Evolutionary conservation across 148 eudicot genomes (phyloP), one percentile per base, ranked within the genome.

Genomic region (Selenicereus undatus): DNA sequence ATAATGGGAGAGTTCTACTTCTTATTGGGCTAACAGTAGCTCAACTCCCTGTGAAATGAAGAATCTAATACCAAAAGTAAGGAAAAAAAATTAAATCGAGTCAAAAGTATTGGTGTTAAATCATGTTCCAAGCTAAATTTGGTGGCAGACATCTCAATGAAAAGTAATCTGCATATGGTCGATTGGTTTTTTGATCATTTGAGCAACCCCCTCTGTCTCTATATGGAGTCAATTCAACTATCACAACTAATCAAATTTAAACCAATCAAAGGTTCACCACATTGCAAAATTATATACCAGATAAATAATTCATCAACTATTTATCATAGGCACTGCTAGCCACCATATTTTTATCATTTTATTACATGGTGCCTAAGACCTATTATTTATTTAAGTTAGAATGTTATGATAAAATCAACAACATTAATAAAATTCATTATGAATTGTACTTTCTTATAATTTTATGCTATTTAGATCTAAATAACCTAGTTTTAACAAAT

Each of bases 101-200:
- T 71, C 73, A 60, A 64, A 77, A 45, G 43, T 51, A 76, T 58
- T 80, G 80, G 54, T 77, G 84, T 35, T 76, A 71, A 17, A 75
- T 66, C 74, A 48, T 76, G 75, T 76, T 75, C 42, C 65, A 7
- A 35, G 32, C 56, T 50, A 32, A 52, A 56, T 71, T 77, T 58
- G 72, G 76, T 82, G 84, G 84, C 80, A 76, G 80, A 82, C 84
- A 82, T 82, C 80, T 82, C 80, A 82, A 76, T 76, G 24, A 13
- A 52, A 69, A 70, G 79, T 17, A n/a, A 65, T 64, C 35, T 81
- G 68, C 79, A 65, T 24, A 16, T 81, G 18, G 4, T 73, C n/a
- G 43, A 32, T 32, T 39, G 43, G 43, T 39, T 39, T 0, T 39
- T 39, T 16, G 18, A 24, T 69, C 78, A 68, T 68, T 74, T 81